Evolutionary conservation across 163 green algal species (phyloP).

Genomic region (Coccomyxa subellipsoidea): DNA sequence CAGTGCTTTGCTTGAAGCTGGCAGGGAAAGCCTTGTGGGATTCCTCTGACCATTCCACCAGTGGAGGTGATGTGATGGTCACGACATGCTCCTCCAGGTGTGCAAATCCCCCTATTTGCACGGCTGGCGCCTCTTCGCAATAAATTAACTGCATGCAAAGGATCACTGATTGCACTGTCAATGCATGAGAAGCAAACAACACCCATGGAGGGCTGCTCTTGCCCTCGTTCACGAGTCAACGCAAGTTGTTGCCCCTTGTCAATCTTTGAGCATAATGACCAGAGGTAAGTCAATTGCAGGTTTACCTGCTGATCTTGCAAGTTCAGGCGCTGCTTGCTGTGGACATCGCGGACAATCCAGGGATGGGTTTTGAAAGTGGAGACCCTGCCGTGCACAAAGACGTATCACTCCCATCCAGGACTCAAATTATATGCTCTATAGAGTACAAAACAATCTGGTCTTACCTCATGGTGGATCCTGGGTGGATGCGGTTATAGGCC

Average conservation of each 20-base stretch:
- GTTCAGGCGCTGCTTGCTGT: neutral
- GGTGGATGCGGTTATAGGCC: neutral
- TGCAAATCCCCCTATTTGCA: neutral
- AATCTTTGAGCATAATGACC: too few species aligned
- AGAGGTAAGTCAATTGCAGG: too few species aligned
- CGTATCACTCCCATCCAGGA: too few species aligned
- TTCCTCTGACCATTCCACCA: neutral
- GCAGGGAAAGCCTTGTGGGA: neutral
- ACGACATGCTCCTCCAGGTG: neutral
- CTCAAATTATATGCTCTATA: too few species aligned
- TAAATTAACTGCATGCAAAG: neutral
- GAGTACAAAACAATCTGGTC: too few species aligned
- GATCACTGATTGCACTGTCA: too few species aligned
- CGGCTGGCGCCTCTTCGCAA: neutral
- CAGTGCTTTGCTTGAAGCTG: neutral
- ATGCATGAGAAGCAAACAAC: too few species aligned
- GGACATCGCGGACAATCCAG: slow-evolving; percentile 1
- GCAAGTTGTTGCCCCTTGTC: too few species aligned
- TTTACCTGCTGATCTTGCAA: neutral
- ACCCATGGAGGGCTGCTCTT: too few species aligned
- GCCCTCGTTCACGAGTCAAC: too few species aligned
- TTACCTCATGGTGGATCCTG: neutral
- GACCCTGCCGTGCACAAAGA: neutral
- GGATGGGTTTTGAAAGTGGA: neutral
- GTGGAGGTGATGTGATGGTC: neutral